Evolutionary conservation across 208 protist genomes (phyloP).

Genomic region (Tritrichomonas foetus): DNA sequence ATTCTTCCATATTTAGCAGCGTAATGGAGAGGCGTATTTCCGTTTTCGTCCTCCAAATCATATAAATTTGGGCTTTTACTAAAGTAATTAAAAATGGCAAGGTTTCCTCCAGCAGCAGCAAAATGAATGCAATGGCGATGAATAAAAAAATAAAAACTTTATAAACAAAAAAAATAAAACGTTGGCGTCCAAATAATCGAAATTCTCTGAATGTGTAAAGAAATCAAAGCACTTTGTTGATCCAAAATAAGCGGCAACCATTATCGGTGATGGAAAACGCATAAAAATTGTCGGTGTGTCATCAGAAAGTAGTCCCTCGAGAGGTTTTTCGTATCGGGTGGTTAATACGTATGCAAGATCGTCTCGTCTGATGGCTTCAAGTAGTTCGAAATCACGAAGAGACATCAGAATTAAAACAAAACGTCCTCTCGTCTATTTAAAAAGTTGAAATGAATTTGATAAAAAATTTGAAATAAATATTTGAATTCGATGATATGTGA

Average conservation of each 20-base stretch:
- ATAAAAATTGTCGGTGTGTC: not conserved
- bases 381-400: conserved; percentile 3
- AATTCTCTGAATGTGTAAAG: not conserved
- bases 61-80: not conserved
- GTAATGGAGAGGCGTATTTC: not conserved
- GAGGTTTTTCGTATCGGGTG: not conserved
- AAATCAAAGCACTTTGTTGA: conserved; percentile 6
- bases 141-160: not conserved
- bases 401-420: too few species aligned
- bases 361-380: not conserved
- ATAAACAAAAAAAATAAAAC: not conserved
- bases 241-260: conserved; percentile 36
- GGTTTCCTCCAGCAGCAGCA: conserved; percentile 30
- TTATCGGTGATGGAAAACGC: not conserved
- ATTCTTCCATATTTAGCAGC: not conserved
- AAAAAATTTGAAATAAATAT: too few species aligned
- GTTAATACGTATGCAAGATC: not conserved
- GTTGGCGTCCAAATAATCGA: not conserved
- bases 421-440: too few species aligned
- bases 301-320: not conserved
- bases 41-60: not conserved
- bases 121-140: conserved; percentile 23
- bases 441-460: too few species aligned
- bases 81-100: conserved; percentile 27
- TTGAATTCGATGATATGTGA: too few species aligned